A percentile compares a stretch with the other conserved stretches of the same genome.
Evolutionary conservation across 75 land plant species (phyloP).

Genomic region (Selaginella moellendorffii): DNA sequence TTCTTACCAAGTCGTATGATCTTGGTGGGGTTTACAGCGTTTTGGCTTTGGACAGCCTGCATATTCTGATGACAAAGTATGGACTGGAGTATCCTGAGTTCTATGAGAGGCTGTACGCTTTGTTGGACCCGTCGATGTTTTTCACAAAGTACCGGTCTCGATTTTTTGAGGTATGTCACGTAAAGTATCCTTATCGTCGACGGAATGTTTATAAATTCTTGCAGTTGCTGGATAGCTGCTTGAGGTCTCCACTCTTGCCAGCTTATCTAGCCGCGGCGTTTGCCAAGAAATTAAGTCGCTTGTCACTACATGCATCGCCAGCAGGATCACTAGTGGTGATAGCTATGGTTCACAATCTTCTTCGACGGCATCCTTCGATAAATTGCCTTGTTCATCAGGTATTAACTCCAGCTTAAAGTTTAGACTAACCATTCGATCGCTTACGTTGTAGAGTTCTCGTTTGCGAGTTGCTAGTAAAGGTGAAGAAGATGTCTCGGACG

Average conservation of each 20-base stretch:
- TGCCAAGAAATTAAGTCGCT: slow-evolving; percentile 80
- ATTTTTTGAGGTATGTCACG: slow-evolving; percentile 64
- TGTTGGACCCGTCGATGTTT: slow-evolving; percentile 70
- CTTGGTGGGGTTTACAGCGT: slow-evolving; percentile 90
- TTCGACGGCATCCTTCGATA: slow-evolving; percentile 92
- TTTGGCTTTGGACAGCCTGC: slow-evolving; percentile 89
- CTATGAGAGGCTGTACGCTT: slow-evolving; percentile 85
- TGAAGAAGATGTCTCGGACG: slow-evolving; percentile 10
- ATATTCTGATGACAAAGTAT: slow-evolving; percentile 77
- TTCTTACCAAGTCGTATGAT: slow-evolving; percentile 83
- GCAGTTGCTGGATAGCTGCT: slow-evolving; percentile 82
- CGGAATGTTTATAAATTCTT: too few relatives aligned
- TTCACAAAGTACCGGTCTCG: slow-evolving; percentile 78
- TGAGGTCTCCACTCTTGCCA: slow-evolving; percentile 81
- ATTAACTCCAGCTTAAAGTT: slow-evolving; percentile 6
- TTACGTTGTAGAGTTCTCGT: background rate
- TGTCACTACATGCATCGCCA: slow-evolving; percentile 64
- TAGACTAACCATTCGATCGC: background rate
- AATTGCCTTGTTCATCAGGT: slow-evolving; percentile 85
- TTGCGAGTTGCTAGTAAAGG: slow-evolving; percentile 6
- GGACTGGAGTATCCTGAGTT: slow-evolving; percentile 90
- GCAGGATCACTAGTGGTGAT: slow-evolving; percentile 72
- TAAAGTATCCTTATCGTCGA: background rate
- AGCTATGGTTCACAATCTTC: slow-evolving; percentile 84
- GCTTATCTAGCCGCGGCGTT: slow-evolving; percentile 97